phyloP scores from a whole-genome alignment of 1,284 basidiomycete species.

The Ceratobasidium sp. region DNA sequence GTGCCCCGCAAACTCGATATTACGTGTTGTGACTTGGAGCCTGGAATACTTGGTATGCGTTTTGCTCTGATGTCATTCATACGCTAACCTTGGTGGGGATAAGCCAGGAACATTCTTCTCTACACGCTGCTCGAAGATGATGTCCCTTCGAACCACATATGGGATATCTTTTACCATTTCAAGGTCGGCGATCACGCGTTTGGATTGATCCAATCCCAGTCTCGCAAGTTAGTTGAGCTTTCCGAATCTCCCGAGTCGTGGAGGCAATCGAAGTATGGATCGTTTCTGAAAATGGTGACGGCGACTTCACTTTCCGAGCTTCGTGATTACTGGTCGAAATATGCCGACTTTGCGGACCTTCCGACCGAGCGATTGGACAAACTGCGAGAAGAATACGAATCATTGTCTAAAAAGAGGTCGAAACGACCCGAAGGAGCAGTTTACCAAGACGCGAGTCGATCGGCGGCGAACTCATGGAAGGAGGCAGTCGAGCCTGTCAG shows the following conservation, averaged over 20 bases:
- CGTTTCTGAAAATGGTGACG: slow-evolving; percentile 59
- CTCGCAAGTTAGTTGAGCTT: slow-evolving; percentile 61
- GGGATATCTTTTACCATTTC: slow-evolving; percentile 61
- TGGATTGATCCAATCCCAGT: slow-evolving; percentile 62
- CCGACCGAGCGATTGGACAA: slow-evolving; percentile 44
- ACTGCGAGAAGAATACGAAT: slow-evolving; percentile 7
- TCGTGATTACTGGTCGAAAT: slow-evolving; percentile 62
- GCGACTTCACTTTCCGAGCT: slow-evolving; percentile 61
- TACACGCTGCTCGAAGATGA: slow-evolving; percentile 59
- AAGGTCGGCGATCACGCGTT: slow-evolving; percentile 58
- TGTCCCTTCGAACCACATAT: slow-evolving; percentile 56
- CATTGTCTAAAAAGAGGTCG: slow-evolving; percentile 10
- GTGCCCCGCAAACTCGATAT: slow-evolving; percentile 64
- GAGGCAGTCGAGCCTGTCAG: slow-evolving; percentile 48
- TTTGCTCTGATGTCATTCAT: neutral
- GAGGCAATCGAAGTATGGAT: slow-evolving; percentile 61
- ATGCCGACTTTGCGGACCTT: slow-evolving; percentile 53
- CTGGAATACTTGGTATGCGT: slow-evolving; percentile 63
- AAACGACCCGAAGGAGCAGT: neutral
- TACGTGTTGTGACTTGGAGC: slow-evolving; percentile 57
- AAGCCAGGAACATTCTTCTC: slow-evolving; percentile 62
- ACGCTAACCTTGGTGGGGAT: neutral
- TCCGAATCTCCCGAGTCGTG: slow-evolving; percentile 61
- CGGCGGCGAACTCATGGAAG: slow-evolving; percentile 58
- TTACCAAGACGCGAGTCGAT: slow-evolving; percentile 53